Percentiles rank a stretch among this genome's conserved stretches.
Evolutionary conservation across 768 basidiomycete species (phyloP).

Genomic region (Paxillus involutus): DNA sequence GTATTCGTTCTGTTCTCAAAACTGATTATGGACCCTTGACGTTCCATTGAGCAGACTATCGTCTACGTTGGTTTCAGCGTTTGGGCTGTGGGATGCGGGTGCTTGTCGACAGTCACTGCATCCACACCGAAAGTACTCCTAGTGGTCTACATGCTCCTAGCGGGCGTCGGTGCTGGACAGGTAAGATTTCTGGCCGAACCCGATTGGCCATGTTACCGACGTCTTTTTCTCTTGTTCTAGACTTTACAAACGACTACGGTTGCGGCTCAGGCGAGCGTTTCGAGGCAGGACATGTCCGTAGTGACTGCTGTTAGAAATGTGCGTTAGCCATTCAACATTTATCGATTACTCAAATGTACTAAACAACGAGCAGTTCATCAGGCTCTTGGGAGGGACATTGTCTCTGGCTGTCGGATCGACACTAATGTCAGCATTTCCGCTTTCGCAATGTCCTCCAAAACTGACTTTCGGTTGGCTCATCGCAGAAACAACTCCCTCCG

Average conservation of each 20-base stretch:
- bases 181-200: no score
- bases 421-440: conserved; percentile 42
- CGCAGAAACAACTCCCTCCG: conserved; percentile 49
- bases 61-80: conserved; percentile 64
- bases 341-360: background rate
- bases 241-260: conserved; percentile 66
- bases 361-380: conserved; percentile 49
- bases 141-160: conserved; percentile 60
- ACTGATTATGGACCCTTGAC: background rate
- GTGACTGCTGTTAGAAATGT: conserved; percentile 70
- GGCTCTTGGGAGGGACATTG: conserved; percentile 69
- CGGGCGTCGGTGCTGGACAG: conserved; percentile 45
- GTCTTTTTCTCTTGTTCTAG: conserved; percentile 24
- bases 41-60: conserved; percentile 40
- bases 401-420: conserved; percentile 62
- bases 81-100: conserved; percentile 71
- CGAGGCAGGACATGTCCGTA: conserved; percentile 71
- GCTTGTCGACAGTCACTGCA: conserved; percentile 60
- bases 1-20: background rate
- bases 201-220: no score
- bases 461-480: background rate
- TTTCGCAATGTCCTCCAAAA: background rate
- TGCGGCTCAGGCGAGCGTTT: conserved; percentile 71
- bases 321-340: conserved; percentile 10
- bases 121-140: conserved; percentile 48